Percentiles rank a stretch among this genome's conserved stretches.
These are phyloP conservation scores for Sugiyamaella qingdaonensis DNA, from an alignment of 805 yeast species.

Conservation along the genomic window DNA sequence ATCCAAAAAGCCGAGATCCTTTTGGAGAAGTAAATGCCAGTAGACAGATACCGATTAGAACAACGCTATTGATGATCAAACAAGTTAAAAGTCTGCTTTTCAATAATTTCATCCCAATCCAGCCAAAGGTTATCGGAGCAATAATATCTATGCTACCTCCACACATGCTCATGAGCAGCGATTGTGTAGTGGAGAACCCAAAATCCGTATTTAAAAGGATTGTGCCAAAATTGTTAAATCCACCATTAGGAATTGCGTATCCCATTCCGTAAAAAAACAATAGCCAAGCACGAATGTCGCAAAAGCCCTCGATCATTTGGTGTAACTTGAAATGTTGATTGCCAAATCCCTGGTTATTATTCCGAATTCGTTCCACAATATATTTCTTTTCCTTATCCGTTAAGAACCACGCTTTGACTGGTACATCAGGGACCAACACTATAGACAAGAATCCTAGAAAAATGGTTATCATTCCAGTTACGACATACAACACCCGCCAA, in stretches of 20 bases:
- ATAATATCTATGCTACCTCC: constrained; percentile 16
- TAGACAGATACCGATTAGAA: constrained; percentile 6
- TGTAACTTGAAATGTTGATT: constrained; percentile 48
- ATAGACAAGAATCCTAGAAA: constrained; percentile 28
- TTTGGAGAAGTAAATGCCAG: constrained; percentile 14
- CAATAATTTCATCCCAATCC: constrained; percentile 2
- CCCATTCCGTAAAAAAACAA: constrained; percentile 39
- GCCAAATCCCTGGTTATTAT: constrained; percentile 55
- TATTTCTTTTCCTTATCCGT: constrained; percentile 43
- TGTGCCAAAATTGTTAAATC: constrained; percentile 45
- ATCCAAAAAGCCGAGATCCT: constrained; percentile 16
- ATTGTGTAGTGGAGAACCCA: constrained; percentile 10
- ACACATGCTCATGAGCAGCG: constrained; percentile 15
- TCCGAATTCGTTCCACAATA: constrained; percentile 50
- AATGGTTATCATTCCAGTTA: constrained; percentile 54
- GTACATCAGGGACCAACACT: constrained; percentile 48
- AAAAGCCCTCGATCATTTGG: constrained; percentile 49
- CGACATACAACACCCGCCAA: constrained; percentile 56
- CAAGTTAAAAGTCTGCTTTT: not conserved
- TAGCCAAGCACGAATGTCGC: constrained; percentile 49
- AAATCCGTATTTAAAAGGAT: constrained; percentile 30
- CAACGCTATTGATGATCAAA: not conserved
- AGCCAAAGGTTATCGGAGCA: constrained; percentile 5
- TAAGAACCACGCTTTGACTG: constrained; percentile 45
- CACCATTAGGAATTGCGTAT: constrained; percentile 50